Conservation (phyloP, 1,284 basidiomycete species). For the Melampsora americana region DNA sequence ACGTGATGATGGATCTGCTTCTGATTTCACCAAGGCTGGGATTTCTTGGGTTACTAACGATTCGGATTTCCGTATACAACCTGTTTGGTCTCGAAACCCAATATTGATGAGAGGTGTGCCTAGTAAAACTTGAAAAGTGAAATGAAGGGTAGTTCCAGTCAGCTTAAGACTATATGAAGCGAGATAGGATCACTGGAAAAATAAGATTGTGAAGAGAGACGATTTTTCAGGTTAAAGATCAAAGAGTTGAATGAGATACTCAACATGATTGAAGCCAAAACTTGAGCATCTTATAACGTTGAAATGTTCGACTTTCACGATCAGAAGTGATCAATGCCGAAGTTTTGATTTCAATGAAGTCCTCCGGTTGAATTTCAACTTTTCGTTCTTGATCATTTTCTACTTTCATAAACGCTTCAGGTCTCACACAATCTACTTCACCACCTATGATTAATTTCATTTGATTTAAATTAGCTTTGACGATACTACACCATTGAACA, state of each 20-base stretch:
- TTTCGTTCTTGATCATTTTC: not conserved
- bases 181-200: not conserved
- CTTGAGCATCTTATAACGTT: slow-evolving; percentile 34
- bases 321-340: not conserved
- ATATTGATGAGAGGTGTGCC: slow-evolving; percentile 25
- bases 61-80: not conserved
- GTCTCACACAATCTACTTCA: slow-evolving; percentile 32
- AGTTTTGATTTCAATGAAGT: slow-evolving; percentile 37
- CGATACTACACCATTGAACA: slow-evolving; percentile 27
- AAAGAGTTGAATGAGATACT: no score
- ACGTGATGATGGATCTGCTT: not conserved
- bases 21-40: slow-evolving; percentile 4
- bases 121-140: slow-evolving; percentile 12
- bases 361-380: not conserved
- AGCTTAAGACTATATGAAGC: not conserved
- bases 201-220: no score
- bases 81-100: slow-evolving; percentile 17
- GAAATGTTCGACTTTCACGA: slow-evolving; percentile 5
- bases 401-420: not conserved
- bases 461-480: slow-evolving; percentile 38
- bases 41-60: slow-evolving; percentile 12
- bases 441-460: slow-evolving; percentile 32
- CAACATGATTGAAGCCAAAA: slow-evolving; percentile 43
- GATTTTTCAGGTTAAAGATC: no score
- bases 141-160: not conserved